Evolutionary conservation across 352 stramenopile genomes (phyloP).

Genomic region (Phytophthora boehmeriae): DNA sequence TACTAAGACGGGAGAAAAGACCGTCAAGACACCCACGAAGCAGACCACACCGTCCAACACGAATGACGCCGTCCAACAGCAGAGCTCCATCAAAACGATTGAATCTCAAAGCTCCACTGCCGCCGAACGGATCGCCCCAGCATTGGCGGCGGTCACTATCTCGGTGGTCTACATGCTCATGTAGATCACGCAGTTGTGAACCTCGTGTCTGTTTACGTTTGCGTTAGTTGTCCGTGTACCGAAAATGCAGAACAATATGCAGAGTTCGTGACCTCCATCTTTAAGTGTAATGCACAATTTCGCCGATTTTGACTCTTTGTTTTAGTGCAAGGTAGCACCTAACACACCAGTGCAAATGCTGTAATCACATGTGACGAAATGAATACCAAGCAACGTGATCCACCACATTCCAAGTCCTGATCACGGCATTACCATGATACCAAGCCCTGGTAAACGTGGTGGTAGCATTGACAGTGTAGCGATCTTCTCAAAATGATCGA

Average conservation of each 20-base stretch:
- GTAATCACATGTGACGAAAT: too few relatives aligned
- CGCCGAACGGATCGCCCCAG: conserved; percentile 25
- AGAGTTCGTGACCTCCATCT: conserved; percentile 14
- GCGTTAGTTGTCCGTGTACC: conserved; percentile 28
- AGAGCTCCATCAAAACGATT: conserved; percentile 26
- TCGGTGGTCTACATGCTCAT: conserved; percentile 54
- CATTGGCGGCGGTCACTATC: conserved; percentile 35
- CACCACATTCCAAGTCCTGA: too few relatives aligned
- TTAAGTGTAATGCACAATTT: conserved; percentile 29
- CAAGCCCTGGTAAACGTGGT: too few relatives aligned
- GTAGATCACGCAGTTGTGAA: conserved; percentile 26
- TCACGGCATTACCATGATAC: too few relatives aligned
- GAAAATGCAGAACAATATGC: conserved; percentile 25
- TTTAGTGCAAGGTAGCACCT: too few relatives aligned
- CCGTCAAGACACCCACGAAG: conserved; percentile 35
- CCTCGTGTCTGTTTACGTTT: conserved; percentile 28
- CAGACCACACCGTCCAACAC: conserved; percentile 12
- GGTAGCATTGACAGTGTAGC: too few relatives aligned
- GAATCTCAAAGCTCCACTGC: conserved; percentile 35
- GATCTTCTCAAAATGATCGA: too few relatives aligned
- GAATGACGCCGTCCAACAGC: conserved; percentile 21
- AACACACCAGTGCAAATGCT: too few relatives aligned
- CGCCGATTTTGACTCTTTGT: conserved; percentile 22
- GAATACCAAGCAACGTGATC: too few relatives aligned
- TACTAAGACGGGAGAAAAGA: conserved; percentile 22